Base-by-base conservation (phyloP, 2,329 filamentous ascomycete species). In the Colletotrichum tamarilloi region DNA sequence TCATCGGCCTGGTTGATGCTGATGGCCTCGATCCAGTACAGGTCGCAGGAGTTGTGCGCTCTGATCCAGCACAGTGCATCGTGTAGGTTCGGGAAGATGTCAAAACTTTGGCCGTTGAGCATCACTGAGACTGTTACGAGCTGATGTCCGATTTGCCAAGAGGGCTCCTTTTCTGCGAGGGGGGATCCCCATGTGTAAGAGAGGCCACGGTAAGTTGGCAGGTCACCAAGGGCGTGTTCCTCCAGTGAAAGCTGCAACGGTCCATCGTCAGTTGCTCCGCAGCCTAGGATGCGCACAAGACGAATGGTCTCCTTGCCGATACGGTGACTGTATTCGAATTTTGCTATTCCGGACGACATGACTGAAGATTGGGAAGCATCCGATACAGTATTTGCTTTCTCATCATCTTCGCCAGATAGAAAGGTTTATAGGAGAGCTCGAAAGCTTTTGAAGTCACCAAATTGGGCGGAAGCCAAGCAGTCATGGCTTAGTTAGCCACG, bases 21-120 rank as follows among this genome's bases (percentile, higher is more conserved):
- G 22, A 75, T 74, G 55, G 74, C 74, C 28, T 76, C 75, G 49
- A 76, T 59, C 74, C 74, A 75, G 57, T 68, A 68, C 6, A 72
- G 22, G 28, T 53, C 52, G 28, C 35, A 52, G 5, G 52, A 53
- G 19, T 46, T 56, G 24, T 32, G 58, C 22, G 57, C 52, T 63
- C 69, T 42, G 38, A 72, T 72, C 69, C 65, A 72, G 16, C 56
- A 22, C 14, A 68, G 28, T 3, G 69, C 64, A 58, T 68, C 52
- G 38, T 68, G 49, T 4, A 72, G 26, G 9, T 72, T 72, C 22
- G 64, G 52, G 4, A 58, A 53, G 0, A 68, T 26, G 2, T 63
- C 69, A 8, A 72, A 68, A 3, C 26, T 30, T 8, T 19, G 26
- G 19, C 42, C 52, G 9, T 68, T 24, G 38, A 68, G 35, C 8